Evolutionary conservation across 345 rosid species (phyloP).

Genomic region (Gossypium sturtianum): DNA sequence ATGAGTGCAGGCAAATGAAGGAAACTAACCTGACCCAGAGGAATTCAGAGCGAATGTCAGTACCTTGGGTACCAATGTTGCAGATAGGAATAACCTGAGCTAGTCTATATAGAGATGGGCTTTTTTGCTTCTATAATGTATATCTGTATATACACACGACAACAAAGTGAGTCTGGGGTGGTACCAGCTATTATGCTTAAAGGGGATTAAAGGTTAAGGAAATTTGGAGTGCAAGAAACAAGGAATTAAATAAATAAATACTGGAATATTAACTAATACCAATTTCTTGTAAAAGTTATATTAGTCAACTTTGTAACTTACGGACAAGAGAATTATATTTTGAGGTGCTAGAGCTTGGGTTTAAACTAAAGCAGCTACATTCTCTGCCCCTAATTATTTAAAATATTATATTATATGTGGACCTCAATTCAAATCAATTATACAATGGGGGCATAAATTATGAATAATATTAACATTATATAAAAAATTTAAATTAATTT

Average conservation of each 20-base stretch:
- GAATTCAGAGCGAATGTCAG: constrained; percentile 20
- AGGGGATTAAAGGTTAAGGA: neutral
- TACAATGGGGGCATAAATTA: no score
- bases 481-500: no score
- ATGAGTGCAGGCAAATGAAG: constrained; percentile 7
- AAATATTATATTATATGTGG: no score
- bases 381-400: no score
- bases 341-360: no score
- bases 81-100: neutral
- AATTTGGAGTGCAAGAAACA: neutral
- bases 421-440: no score
- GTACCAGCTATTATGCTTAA: neutral
- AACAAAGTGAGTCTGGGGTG: neutral
- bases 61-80: neutral
- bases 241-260: neutral
- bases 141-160: neutral
- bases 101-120: neutral
- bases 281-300: no score
- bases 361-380: no score
- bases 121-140: neutral
- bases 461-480: no score
- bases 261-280: no score
- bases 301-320: no score
- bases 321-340: no score
- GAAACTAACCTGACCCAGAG: constrained; percentile 30